These are phyloP conservation scores for Heliosperma pusillum DNA, from an alignment of 148 eudicot species.

Conservation along the genomic window DNA sequence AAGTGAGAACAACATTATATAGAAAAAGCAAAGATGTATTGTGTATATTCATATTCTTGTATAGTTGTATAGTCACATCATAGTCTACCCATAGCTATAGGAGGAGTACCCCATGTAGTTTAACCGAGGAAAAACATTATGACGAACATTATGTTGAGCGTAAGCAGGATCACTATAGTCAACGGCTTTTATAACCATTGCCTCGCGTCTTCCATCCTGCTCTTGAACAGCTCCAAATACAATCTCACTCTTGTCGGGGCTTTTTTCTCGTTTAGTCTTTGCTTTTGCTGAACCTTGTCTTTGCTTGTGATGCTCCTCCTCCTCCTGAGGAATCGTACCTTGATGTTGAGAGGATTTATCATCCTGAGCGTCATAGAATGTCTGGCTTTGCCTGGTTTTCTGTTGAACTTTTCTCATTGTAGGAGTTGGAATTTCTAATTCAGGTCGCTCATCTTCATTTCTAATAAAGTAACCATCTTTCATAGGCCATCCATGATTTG, in stretches of 20 bases:
- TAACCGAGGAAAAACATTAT: slow-evolving; percentile 55
- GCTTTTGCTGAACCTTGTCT: slow-evolving; percentile 44
- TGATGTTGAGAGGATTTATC: slow-evolving; percentile 30
- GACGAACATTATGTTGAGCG: slow-evolving; percentile 44
- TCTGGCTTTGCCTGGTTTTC: slow-evolving; percentile 37
- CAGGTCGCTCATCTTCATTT: slow-evolving; percentile 54
- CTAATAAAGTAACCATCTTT: slow-evolving; percentile 60
- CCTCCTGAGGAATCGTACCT: neutral
- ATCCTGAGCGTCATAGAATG: slow-evolving; percentile 37
- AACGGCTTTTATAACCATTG: slow-evolving; percentile 83
- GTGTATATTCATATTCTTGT: neutral
- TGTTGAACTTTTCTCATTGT: slow-evolving; percentile 27
- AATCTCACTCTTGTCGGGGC: slow-evolving; percentile 60
- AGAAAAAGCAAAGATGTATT: neutral
- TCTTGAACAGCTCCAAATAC: slow-evolving; percentile 92
- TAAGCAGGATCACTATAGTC: slow-evolving; percentile 61
- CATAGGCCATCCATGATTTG: slow-evolving; percentile 46
- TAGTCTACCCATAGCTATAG: slow-evolving; percentile 38
- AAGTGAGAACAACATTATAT: neutral
- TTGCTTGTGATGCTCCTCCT: slow-evolving; percentile 32
- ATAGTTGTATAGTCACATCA: neutral
- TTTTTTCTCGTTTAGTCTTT: slow-evolving; percentile 46
- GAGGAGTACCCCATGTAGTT: slow-evolving; percentile 78
- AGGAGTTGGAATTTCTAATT: slow-evolving; percentile 40
- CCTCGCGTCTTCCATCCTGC: slow-evolving; percentile 60